Evolutionary conservation across 2,329 filamentous ascomycete species (phyloP), one percentile per base, ranked within the genome.

Genomic region (Capronia epimyces): DNA sequence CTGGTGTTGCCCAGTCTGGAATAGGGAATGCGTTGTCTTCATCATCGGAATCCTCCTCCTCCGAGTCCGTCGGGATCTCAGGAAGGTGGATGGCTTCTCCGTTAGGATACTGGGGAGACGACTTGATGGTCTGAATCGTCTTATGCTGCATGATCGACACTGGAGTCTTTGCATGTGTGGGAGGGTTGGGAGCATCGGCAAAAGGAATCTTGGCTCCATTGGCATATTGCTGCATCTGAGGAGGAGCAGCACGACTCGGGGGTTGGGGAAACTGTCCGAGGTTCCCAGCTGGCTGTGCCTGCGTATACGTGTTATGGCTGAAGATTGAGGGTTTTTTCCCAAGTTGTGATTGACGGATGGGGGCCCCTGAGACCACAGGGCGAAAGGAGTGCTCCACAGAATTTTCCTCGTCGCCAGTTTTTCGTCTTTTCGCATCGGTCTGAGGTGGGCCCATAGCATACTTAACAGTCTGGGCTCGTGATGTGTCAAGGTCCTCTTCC

Each of bases 31-130:
- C 74, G 32, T 56, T 56, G 27, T 77, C 77, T 37, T 79, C 75
- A 2, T 71, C 69, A 34, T 85, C 80, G 4, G 78, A 80, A 54
- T 91, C 86, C 43, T 91, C 86, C 52, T 95, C 88, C 63, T 95
- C 90, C 24, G 89, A 89, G 65, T 98, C 94, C 1, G 93, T 97
- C 57, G 89, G 83, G 61, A 98, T 97, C 61, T 98, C 93, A 0
- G 93, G 91, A 2, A 98, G 80, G 60, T 93, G 86, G 63, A 98
- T 96, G 45, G 80, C 81, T 52, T 98, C 93, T 54, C 90, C 89
- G 61, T 89, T 91, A 55, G 85, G 86, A 70, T 94, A 95, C 46
- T 87, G 82, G 15, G 57, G 56, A 1, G 89, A 95, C 24, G 86
- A 84, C 58, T 81, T 78, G 15, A 78, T 61, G 2, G 62, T 61